phyloP scores from a whole-genome alignment of 805 yeast species.

The Candida bentonensis region DNA sequence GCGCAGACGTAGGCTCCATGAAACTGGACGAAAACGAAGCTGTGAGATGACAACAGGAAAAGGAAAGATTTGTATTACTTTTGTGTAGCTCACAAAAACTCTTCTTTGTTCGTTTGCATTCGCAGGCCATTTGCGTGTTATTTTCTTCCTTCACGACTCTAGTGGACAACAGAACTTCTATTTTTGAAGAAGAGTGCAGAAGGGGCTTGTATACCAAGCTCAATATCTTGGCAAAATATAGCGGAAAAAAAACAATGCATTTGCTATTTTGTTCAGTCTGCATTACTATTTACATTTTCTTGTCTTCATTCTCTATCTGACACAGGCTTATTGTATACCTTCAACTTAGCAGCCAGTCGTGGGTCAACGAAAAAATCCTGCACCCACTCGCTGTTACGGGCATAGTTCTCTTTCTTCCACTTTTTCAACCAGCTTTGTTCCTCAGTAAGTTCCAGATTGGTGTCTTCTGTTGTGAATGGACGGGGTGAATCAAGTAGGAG shows the following conservation, averaged over 20 bases:
- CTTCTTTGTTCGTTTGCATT: slow-evolving; percentile 75
- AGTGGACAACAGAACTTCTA: no score
- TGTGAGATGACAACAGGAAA: no score
- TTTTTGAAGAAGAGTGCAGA: no score
- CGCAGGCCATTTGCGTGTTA: no score
- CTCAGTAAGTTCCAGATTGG: slow-evolving; percentile 10
- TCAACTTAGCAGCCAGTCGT: slow-evolving; percentile 39
- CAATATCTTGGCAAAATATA: no score
- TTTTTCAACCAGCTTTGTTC: slow-evolving; percentile 17
- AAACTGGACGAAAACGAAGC: no score
- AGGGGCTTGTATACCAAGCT: no score
- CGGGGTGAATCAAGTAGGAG: slow-evolving; percentile 40
- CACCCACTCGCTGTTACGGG: slow-evolving; percentile 77
- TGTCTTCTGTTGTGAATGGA: slow-evolving; percentile 34
- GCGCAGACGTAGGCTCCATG: no score
- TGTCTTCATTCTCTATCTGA: no score
- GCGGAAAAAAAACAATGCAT: no score
- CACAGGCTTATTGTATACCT: slow-evolving; percentile 20
- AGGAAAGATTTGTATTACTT: slow-evolving; percentile 51
- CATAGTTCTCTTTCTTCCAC: slow-evolving; percentile 70
- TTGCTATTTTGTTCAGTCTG: slow-evolving; percentile 2
- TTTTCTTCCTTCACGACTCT: no score
- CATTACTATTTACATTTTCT: slow-evolving; percentile 67
- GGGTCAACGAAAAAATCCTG: slow-evolving; percentile 58
- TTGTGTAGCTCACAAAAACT: slow-evolving; percentile 72